Evolutionary conservation across 2,329 filamentous ascomycete species (phyloP).

Genomic region (Neoscytalidium dimidiatum): DNA sequence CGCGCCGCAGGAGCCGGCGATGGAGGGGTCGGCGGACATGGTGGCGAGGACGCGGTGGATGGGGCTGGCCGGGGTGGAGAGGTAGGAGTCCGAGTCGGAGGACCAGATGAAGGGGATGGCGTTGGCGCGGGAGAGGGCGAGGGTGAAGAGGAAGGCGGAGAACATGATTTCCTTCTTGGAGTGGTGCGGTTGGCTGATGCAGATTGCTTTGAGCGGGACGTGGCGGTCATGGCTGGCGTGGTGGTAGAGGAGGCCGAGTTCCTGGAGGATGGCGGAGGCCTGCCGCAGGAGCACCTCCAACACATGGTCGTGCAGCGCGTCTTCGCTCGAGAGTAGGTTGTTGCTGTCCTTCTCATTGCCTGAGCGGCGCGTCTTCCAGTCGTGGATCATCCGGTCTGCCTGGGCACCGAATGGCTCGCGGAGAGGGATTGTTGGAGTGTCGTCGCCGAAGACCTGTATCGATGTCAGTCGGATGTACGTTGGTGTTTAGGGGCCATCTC

Average conservation of each 20-base stretch:
- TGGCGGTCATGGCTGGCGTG: not conserved
- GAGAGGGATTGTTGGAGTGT: conserved; percentile 22
- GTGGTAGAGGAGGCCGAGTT: not conserved
- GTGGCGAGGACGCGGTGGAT: conserved; percentile 32
- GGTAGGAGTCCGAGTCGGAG: conserved; percentile 39
- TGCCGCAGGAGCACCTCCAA: conserved; percentile 25
- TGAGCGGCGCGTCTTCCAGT: not conserved
- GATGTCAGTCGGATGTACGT: not conserved
- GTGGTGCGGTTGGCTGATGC: conserved; percentile 39
- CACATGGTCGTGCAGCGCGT: conserved; percentile 26
- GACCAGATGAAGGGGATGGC: conserved; percentile 40
- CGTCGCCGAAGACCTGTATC: not conserved
- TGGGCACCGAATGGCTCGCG: conserved; percentile 28
- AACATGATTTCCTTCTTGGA: conserved; percentile 46
- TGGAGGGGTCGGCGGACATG: conserved; percentile 33
- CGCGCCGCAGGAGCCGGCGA: conserved; percentile 37
- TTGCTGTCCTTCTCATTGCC: not conserved
- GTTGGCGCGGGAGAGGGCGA: conserved; percentile 35
- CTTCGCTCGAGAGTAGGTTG: conserved; percentile 12
- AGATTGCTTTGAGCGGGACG: conserved; percentile 27
- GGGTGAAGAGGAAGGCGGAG: conserved; percentile 37
- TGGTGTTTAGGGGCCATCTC: not conserved
- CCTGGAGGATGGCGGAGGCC: not conserved
- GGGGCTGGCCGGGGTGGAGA: conserved; percentile 27
- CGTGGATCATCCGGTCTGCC: not conserved